These are phyloP conservation scores for Exobasidium rhododendri DNA, from an alignment of 1,284 basidiomycete species.

Conservation along the genomic window DNA sequence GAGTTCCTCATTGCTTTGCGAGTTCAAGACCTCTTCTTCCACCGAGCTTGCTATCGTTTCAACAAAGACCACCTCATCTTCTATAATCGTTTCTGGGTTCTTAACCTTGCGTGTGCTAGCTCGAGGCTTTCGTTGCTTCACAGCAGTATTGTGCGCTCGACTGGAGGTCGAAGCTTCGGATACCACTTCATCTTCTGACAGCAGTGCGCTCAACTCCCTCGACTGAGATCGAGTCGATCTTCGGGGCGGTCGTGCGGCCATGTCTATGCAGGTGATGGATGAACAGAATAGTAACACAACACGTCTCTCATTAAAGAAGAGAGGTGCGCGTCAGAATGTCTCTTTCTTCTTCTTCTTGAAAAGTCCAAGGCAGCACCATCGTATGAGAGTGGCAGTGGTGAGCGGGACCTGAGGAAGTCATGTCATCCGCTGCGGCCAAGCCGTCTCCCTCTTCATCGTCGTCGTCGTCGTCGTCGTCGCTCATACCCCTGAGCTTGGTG, in stretches of 20 bases:
- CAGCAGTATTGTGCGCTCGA: not conserved
- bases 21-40: not conserved
- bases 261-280: not conserved
- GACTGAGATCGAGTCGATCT: slow-evolving; percentile 7
- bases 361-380: not conserved
- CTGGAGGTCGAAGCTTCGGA: not conserved
- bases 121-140: slow-evolving; percentile 3
- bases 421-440: no score
- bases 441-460: not conserved
- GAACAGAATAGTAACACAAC: not conserved
- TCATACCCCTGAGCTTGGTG: slow-evolving; percentile 14
- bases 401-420: not conserved
- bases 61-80: not conserved
- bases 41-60: not conserved
- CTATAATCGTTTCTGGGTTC: not conserved
- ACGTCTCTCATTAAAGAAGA: no score
- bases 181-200: not conserved
- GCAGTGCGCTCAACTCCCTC: not conserved
- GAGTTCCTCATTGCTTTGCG: not conserved
- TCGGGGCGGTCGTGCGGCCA: not conserved
- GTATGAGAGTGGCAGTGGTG: not conserved
- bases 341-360: not conserved
- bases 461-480: no score
- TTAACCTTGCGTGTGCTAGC: not conserved
- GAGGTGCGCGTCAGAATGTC: not conserved